These are phyloP conservation scores for Neospermospora avenae DNA, from an alignment of 2,329 filamentous ascomycete genomes.

Conservation along the genomic window DNA sequence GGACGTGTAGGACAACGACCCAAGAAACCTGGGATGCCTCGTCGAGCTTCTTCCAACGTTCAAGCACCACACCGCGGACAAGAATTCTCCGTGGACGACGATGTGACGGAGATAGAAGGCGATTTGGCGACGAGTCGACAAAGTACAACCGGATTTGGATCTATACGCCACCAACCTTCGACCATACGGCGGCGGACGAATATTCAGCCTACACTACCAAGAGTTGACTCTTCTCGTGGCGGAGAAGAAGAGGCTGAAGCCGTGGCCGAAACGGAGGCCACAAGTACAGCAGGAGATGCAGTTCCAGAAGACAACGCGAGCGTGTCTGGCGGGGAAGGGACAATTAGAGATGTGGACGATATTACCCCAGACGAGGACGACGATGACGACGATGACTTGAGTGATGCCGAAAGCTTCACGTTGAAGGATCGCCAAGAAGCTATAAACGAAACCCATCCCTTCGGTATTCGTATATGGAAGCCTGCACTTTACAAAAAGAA, in stretches of 20 bases:
- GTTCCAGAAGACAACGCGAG: constrained; percentile 13
- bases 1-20: constrained; percentile 35
- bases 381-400: constrained; percentile 69
- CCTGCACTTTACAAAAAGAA: constrained; percentile 97
- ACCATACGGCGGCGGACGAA: constrained; percentile 48
- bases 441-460: constrained; percentile 98
- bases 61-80: constrained; percentile 76
- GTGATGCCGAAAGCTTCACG: constrained; percentile 96
- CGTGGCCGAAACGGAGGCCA: constrained; percentile 18
- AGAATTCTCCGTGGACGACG: constrained; percentile 89
- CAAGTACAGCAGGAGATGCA: constrained; percentile 19
- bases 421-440: constrained; percentile 94
- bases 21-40: constrained; percentile 66
- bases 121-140: constrained; percentile 48
- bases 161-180: constrained; percentile 46
- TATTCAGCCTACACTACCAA: constrained; percentile 43
- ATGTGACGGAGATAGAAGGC: constrained; percentile 72
- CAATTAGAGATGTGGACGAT: constrained; percentile 37
- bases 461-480: constrained; percentile 98
- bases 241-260: constrained; percentile 39
- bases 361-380: constrained; percentile 44
- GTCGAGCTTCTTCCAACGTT: constrained; percentile 69
- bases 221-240: constrained; percentile 47
- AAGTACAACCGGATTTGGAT: constrained; percentile 40
- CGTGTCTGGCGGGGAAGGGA: constrained; percentile 26